These are phyloP conservation scores for Phytophthora constricta DNA, from an alignment of 352 stramenopile species.

Conservation along the genomic window DNA sequence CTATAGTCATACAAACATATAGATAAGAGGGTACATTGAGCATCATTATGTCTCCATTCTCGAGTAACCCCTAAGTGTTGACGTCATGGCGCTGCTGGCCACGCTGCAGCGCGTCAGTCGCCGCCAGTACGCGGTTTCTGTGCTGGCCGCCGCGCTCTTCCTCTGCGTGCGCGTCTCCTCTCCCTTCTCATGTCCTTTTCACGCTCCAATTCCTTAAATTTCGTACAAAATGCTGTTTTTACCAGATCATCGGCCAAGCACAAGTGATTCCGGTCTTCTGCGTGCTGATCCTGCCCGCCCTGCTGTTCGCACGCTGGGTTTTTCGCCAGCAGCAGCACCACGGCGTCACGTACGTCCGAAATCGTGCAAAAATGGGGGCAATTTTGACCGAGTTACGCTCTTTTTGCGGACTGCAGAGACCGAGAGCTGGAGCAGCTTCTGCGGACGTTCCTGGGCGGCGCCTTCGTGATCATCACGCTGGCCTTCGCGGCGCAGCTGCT, in stretches of 20 bases:
- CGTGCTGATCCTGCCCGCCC: conserved; percentile 36
- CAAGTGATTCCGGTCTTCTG: conserved; percentile 37
- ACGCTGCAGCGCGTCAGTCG: conserved; percentile 44
- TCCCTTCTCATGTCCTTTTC: neutral
- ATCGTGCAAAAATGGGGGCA: neutral
- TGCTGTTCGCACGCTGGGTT: conserved; percentile 48
- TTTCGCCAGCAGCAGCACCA: conserved; percentile 52
- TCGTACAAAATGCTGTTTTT: neutral
- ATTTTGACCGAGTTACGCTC: conserved; percentile 7
- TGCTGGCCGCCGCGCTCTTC: conserved; percentile 29
- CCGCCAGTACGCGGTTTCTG: conserved; percentile 23
- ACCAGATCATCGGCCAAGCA: conserved; percentile 37
- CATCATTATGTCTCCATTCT: neutral
- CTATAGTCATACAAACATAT: neutral
- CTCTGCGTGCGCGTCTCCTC: conserved; percentile 25
- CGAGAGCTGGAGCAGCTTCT: conserved; percentile 66
- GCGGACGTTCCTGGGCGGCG: conserved; percentile 60
- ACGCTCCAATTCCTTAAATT: neutral
- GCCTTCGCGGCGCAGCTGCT: conserved; percentile 47
- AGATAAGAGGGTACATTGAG: neutral
- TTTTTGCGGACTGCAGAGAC: conserved; percentile 42
- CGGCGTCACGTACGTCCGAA: conserved; percentile 50
- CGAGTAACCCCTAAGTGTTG: conserved; percentile 3
- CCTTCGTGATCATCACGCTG: conserved; percentile 49
- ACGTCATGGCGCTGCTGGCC: conserved; percentile 34